phyloP scores from a whole-genome alignment of 73 alveolate genomes.

The Tetrahymena elliotti region DNA sequence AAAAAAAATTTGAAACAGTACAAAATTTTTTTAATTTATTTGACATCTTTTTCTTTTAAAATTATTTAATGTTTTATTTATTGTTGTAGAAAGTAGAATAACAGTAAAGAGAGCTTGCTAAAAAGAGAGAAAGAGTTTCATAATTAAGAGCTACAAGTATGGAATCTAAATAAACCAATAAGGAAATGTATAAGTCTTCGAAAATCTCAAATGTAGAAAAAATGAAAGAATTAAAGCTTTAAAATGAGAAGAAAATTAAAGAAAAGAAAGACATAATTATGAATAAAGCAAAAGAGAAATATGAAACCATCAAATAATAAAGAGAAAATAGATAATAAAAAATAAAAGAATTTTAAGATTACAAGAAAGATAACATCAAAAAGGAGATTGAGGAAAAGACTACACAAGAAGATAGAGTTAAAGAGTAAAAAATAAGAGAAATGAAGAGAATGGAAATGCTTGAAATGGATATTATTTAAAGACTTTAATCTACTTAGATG shows the following conservation, averaged over 20 bases:
- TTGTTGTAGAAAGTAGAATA: background rate
- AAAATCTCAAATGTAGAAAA: background rate
- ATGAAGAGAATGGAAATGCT: conserved; percentile 18
- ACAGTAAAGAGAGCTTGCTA: background rate
- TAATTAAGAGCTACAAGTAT: background rate
- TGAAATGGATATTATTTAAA: conserved; percentile 15
- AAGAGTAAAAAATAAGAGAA: background rate
- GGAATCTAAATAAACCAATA: background rate
- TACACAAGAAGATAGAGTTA: background rate
- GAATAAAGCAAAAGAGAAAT: background rate
- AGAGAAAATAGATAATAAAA: background rate
- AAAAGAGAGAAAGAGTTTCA: background rate
- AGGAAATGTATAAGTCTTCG: background rate
- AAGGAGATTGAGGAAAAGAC: background rate
- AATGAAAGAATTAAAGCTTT: background rate
- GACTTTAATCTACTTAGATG: conserved; percentile 13
- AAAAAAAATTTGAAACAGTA: too few relatives aligned
- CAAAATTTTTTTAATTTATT: too few relatives aligned
- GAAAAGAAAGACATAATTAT: background rate
- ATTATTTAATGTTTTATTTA: too few relatives aligned
- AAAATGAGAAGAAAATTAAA: background rate
- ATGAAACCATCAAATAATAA: background rate
- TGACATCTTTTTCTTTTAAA: background rate
- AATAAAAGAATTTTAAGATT: background rate
- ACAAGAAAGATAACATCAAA: background rate